Percentiles rank a stretch among this genome's conserved stretches.
These are phyloP conservation scores for Hypoxylon sp. DNA, from an alignment of 2,329 filamentous ascomycete genomes.

Conservation along the genomic window DNA sequence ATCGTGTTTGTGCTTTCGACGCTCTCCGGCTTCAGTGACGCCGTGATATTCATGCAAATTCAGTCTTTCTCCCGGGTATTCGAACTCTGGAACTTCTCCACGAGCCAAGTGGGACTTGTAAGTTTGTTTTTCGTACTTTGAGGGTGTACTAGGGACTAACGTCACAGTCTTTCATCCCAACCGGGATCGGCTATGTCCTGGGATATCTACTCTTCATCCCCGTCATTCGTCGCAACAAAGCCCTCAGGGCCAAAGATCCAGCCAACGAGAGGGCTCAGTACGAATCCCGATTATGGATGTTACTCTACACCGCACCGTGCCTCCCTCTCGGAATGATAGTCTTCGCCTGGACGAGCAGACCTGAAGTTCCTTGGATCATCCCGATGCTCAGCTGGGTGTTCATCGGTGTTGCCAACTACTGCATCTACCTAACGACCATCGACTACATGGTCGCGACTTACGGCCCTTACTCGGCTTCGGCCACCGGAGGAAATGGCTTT, in stretches of 20 bases:
- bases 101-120: constrained; percentile 42
- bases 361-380: constrained; percentile 66
- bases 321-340: constrained; percentile 68
- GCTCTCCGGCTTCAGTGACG: constrained; percentile 68
- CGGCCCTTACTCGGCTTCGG: constrained; percentile 70
- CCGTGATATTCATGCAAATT: constrained; percentile 72
- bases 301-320: constrained; percentile 66
- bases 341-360: constrained; percentile 67
- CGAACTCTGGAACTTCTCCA: constrained; percentile 64
- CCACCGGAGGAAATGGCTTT: constrained; percentile 72
- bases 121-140: neutral
- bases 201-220: constrained; percentile 65
- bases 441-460: constrained; percentile 75
- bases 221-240: constrained; percentile 50
- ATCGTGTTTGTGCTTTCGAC: constrained; percentile 67
- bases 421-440: constrained; percentile 72
- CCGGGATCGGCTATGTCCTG: constrained; percentile 62
- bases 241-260: constrained; percentile 52
- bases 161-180: constrained; percentile 55
- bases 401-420: constrained; percentile 69
- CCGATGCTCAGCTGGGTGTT: constrained; percentile 66
- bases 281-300: constrained; percentile 66
- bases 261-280: constrained; percentile 64
- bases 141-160: constrained; percentile 16
- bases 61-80: constrained; percentile 69